phyloP scores from a whole-genome alignment of 2,329 filamentous ascomycete genomes.

The Pyricularia grisea region DNA sequence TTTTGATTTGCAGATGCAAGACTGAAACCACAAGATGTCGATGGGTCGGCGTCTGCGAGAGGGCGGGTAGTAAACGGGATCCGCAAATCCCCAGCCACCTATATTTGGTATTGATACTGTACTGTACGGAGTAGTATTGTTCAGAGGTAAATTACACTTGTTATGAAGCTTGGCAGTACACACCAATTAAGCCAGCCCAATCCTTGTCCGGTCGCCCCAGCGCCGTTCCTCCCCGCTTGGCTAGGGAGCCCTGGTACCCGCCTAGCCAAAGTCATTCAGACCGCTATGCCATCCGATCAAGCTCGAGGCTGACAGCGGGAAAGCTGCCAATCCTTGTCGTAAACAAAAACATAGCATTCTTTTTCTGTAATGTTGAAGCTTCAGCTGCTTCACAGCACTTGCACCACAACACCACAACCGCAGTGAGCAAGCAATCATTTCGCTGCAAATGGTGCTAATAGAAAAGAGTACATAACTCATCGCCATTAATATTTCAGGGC shows the following conservation, averaged over 20 bases:
- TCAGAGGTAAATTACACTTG: too few relatives aligned
- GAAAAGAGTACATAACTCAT: not conserved
- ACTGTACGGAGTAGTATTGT: not conserved
- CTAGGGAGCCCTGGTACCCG: not conserved
- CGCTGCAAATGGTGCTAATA: conserved; percentile 1
- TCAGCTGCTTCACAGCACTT: not conserved
- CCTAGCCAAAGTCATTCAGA: not conserved
- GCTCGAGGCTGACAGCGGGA: conserved; percentile 4
- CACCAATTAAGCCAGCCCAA: not conserved
- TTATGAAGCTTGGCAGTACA: too few relatives aligned
- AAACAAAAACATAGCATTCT: conserved; percentile 3
- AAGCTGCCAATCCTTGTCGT: conserved; percentile 4
- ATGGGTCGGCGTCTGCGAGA: not conserved
- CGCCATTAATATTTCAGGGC: conserved; percentile 20
- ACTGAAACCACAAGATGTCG: not conserved
- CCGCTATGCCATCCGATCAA: conserved; percentile 1
- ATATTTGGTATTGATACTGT: not conserved
- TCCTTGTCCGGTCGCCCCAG: not conserved
- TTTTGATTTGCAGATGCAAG: not conserved
- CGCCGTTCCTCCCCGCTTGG: not conserved
- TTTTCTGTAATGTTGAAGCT: not conserved
- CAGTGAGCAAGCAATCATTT: not conserved
- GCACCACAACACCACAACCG: not conserved
- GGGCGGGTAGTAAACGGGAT: not conserved
- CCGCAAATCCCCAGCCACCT: not conserved